phyloP scores from a whole-genome alignment of 257 asterid genomes.

The Craterostigma plantagineum region DNA sequence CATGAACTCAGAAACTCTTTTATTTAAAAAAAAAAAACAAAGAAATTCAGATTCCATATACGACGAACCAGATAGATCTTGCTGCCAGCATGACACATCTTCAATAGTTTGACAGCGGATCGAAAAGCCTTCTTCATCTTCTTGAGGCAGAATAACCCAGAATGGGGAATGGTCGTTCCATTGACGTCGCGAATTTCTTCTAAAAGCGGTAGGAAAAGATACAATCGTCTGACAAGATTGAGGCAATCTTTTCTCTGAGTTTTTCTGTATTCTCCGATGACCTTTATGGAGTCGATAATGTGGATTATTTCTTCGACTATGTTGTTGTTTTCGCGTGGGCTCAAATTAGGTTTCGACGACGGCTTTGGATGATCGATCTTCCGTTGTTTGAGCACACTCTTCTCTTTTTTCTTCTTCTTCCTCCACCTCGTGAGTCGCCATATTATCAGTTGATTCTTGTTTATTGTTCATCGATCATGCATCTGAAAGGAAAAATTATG shows the following conservation, averaged over 20 bases:
- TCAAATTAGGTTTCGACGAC: constrained; percentile 16
- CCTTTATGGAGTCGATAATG: constrained; percentile 25
- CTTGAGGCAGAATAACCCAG: constrained; percentile 25
- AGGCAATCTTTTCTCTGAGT: constrained; percentile 59
- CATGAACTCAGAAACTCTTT: no score
- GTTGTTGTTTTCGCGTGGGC: constrained; percentile 14
- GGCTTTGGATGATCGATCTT: constrained; percentile 11
- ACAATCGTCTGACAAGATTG: constrained; percentile 36
- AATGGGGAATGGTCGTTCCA: constrained; percentile 16
- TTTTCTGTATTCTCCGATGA: constrained; percentile 41
- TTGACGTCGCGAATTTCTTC: constrained; percentile 36
- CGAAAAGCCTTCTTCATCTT: constrained; percentile 42
- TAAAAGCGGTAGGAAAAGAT: constrained; percentile 38
- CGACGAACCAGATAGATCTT: constrained; percentile 57
- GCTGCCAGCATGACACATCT: constrained; percentile 62
- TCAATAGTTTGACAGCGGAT: constrained; percentile 54
- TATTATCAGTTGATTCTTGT: no score
- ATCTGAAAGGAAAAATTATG: no score
- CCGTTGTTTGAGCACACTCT: constrained; percentile 12
- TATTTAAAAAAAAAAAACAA: no score
- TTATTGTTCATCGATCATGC: no score
- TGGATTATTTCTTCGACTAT: constrained; percentile 34
- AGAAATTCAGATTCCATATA: no score
- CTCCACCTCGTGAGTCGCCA: not conserved
- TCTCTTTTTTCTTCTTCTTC: constrained; percentile 11